These are phyloP conservation scores for Erucastrum elatum DNA, from an alignment of 345 rosid genomes.

Conservation along the genomic window DNA sequence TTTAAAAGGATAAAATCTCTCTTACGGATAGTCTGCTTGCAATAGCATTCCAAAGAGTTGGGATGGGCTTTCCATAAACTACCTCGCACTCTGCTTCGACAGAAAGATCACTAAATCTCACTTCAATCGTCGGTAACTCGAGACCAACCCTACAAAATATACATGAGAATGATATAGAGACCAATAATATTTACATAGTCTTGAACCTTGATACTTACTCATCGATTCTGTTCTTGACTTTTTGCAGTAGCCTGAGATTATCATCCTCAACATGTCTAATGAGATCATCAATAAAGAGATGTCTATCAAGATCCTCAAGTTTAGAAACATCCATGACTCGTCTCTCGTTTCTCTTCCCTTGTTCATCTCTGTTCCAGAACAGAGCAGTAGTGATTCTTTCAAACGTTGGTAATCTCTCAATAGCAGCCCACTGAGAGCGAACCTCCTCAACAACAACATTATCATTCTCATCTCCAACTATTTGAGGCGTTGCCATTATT, in stretches of 20 bases:
- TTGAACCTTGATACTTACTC: constrained; percentile 37
- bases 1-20: background rate
- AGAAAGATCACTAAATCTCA: constrained; percentile 41
- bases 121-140: constrained; percentile 43
- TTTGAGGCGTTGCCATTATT: background rate
- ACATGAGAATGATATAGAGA: background rate
- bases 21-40: constrained; percentile 32
- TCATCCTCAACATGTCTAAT: constrained; percentile 53
- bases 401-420: constrained; percentile 53
- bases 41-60: constrained; percentile 48
- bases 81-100: constrained; percentile 46
- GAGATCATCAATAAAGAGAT: constrained; percentile 50
- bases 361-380: constrained; percentile 28
- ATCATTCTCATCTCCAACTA: background rate
- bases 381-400: constrained; percentile 46
- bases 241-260: constrained; percentile 43
- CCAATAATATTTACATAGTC: background rate
- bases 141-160: constrained; percentile 40
- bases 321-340: constrained; percentile 45
- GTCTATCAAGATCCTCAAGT: constrained; percentile 46
- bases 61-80: constrained; percentile 47
- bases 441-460: background rate
- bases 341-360: constrained; percentile 28
- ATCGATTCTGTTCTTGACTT: constrained; percentile 47
- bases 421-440: constrained; percentile 43